Percentiles rank a stretch among this genome's conserved stretches.
phyloP scores from a whole-genome alignment of 148 eudicot genomes.

The Selenicereus undatus region DNA sequence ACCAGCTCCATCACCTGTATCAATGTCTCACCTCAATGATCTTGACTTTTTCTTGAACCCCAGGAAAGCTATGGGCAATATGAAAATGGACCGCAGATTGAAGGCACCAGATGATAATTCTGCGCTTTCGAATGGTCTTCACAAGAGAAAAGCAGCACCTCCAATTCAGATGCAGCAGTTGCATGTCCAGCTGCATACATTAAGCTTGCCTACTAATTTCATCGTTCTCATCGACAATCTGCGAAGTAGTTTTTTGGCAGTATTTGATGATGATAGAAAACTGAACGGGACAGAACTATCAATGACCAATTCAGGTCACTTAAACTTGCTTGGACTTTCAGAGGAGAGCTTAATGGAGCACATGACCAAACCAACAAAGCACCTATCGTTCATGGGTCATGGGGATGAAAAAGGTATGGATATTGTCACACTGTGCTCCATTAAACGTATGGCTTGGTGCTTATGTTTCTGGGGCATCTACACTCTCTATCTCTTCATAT shows the following conservation, averaged over 20 bases:
- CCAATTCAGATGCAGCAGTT: conserved; percentile 31
- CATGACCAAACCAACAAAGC: conserved; percentile 24
- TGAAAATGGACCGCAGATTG: conserved; percentile 27
- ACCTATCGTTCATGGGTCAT: conserved; percentile 25
- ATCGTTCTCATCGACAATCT: conserved; percentile 37
- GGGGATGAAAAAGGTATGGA: conserved; percentile 23
- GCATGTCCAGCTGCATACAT: conserved; percentile 39
- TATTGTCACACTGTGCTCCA: conserved; percentile 42
- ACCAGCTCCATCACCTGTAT: conserved; percentile 28
- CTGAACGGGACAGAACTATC: conserved; percentile 26
- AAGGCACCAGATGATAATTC: conserved; percentile 29
- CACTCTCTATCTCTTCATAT: conserved; percentile 34
- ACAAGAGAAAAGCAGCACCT: conserved; percentile 28
- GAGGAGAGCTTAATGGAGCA: conserved; percentile 39
- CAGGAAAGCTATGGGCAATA: conserved; percentile 27
- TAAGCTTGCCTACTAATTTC: conserved; percentile 45
- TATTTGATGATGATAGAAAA: conserved; percentile 30
- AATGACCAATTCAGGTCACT: conserved; percentile 25
- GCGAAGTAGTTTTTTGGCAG: conserved; percentile 35
- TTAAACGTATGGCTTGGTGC: conserved; percentile 70
- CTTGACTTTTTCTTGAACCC: conserved; percentile 76
- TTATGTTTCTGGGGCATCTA: conserved; percentile 58
- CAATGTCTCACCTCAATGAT: conserved; percentile 46
- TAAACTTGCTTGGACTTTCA: conserved; percentile 42
- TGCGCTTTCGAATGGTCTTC: conserved; percentile 24